These are phyloP conservation scores for Microcyclospora tardicrescens DNA, from an alignment of 2,329 filamentous ascomycete genomes.

Conservation along the genomic window DNA sequence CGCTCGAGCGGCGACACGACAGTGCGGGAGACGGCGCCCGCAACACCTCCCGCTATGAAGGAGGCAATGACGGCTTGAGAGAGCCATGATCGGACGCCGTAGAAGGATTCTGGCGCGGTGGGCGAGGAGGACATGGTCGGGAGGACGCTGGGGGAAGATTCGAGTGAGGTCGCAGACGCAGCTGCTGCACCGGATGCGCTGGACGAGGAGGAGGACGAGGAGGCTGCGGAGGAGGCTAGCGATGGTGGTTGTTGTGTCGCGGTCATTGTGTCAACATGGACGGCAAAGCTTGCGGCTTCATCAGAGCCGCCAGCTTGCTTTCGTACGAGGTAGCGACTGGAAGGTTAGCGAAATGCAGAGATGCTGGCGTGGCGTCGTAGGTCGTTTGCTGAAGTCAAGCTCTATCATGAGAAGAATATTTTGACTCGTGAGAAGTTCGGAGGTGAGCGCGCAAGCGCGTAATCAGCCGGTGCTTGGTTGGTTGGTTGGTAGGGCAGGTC, in stretches of 20 bases:
- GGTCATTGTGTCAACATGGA: conserved; percentile 6
- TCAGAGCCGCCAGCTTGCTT: conserved; percentile 1
- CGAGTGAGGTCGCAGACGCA: conserved; percentile 1
- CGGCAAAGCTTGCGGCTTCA: conserved; percentile 3
- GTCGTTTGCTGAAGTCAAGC: too few relatives aligned
- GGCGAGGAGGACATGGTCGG: conserved; percentile 3
- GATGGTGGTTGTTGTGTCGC: conserved; percentile 2
- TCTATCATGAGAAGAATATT: too few relatives aligned
- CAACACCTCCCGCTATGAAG: conserved; percentile 86
- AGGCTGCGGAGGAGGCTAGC: not conserved
- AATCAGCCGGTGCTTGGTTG: too few relatives aligned
- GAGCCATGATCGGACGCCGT: conserved; percentile 29
- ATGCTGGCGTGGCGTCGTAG: too few relatives aligned
- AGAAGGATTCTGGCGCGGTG: conserved; percentile 4
- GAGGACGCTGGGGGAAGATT: conserved; percentile 1
- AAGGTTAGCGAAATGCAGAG: too few relatives aligned
- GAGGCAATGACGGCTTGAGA: conserved; percentile 80
- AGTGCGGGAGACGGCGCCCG: conserved; percentile 91
- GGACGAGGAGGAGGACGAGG: too few relatives aligned
- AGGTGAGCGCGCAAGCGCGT: too few relatives aligned
- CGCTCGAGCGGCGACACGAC: conserved; percentile 93
- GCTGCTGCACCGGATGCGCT: not conserved
- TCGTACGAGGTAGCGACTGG: too few relatives aligned
- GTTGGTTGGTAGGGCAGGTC: too few relatives aligned
- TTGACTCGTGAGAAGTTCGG: too few relatives aligned